Conservation (phyloP, 1,284 basidiomycete genomes). For the Pseudozyma thailandica region DNA sequence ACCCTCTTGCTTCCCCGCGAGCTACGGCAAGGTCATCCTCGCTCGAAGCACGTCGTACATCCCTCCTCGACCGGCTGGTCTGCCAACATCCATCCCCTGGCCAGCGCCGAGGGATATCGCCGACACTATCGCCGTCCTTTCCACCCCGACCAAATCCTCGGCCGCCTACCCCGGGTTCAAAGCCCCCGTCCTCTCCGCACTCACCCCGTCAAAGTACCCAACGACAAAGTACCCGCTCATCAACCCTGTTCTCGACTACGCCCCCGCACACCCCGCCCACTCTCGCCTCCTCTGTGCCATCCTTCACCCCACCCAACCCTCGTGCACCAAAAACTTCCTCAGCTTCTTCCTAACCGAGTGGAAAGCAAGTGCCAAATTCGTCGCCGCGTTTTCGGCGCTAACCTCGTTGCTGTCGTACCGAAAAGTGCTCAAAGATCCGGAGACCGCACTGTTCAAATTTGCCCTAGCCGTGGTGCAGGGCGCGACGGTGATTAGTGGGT, state of each 20-base stretch:
- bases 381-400: conserved; percentile 44
- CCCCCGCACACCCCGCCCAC: conserved; percentile 60
- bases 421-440: conserved; percentile 54
- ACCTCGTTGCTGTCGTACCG: conserved; percentile 33
- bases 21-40: conserved; percentile 48
- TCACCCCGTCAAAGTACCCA: conserved; percentile 52
- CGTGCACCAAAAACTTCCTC: conserved; percentile 48
- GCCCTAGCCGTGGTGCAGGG: conserved; percentile 52
- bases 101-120: conserved; percentile 47
- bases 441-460: conserved; percentile 57
- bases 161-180: conserved; percentile 57
- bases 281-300: conserved; percentile 54
- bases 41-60: conserved; percentile 57
- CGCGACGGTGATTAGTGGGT: conserved; percentile 60
- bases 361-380: conserved; percentile 54
- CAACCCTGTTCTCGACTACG: conserved; percentile 61
- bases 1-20: conserved; percentile 47
- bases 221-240: conserved; percentile 45
- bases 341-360: conserved; percentile 53
- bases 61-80: conserved; percentile 50
- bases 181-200: conserved; percentile 56
- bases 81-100: conserved; percentile 55
- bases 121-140: conserved; percentile 53
- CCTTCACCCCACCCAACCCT: conserved; percentile 58
- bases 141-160: conserved; percentile 40